Percentiles rank a stretch among this genome's conserved stretches.
Evolutionary conservation across 306 rosid species (phyloP).

Genomic region (Corylus avellana): DNA sequence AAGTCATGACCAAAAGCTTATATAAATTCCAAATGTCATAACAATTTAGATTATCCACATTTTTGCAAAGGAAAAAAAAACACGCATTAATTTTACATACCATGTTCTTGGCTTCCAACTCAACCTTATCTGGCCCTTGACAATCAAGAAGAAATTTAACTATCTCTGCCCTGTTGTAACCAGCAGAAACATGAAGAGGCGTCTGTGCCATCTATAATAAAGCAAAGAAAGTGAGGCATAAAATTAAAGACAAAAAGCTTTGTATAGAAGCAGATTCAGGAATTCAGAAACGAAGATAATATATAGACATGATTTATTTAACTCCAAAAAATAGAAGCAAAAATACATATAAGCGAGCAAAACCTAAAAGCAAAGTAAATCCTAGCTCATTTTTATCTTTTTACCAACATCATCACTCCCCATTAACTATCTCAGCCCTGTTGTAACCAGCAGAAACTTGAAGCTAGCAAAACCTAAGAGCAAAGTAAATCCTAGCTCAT

Average conservation of each 20-base stretch:
- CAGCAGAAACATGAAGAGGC: slow-evolving; percentile 90
- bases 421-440: too few species aligned
- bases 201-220: slow-evolving; percentile 83
- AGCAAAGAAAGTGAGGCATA: neutral
- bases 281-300: neutral
- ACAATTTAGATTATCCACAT: neutral
- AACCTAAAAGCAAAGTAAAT: neutral
- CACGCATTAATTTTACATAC: slow-evolving; percentile 37
- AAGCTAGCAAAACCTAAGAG: too few species aligned
- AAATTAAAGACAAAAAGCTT: slow-evolving; percentile 11
- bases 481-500: neutral
- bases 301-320: neutral
- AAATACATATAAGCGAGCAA: neutral
- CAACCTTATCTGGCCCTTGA: slow-evolving; percentile 67
- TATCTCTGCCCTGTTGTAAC: slow-evolving; percentile 68
- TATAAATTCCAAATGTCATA: neutral
- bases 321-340: neutral
- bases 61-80: slow-evolving; percentile 2
- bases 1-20: neutral
- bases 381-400: neutral
- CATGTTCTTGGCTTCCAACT: slow-evolving; percentile 92
- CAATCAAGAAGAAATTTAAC: slow-evolving; percentile 83
- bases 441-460: too few species aligned
- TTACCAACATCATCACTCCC: neutral
- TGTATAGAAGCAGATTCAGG: neutral